These are phyloP conservation scores for Dalechampia spathulata DNA, from an alignment of 441 rosid genomes.

Conservation along the genomic window DNA sequence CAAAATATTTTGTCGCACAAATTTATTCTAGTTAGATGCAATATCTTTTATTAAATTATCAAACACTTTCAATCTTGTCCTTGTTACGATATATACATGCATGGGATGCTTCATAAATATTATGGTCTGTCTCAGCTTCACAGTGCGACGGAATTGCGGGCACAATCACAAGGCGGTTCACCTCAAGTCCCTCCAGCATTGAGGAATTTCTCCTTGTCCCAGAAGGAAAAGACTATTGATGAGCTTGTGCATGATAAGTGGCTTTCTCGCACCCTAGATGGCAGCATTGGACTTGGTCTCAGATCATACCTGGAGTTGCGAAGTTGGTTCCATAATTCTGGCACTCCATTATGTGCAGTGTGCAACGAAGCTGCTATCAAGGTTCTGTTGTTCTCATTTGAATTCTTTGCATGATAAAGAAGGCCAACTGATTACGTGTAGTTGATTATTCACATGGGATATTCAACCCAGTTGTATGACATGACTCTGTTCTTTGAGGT, in stretches of 20 bases:
- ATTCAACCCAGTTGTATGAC: background rate
- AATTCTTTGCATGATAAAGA: background rate
- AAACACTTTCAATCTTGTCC: no score
- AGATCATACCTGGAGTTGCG: constrained; percentile 81
- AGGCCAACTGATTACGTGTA: background rate
- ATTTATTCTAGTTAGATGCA: no score
- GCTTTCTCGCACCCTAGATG: constrained; percentile 54
- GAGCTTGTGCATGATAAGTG: constrained; percentile 68
- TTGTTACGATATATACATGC: no score
- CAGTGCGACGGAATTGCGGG: constrained; percentile 29
- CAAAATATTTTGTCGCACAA: no score
- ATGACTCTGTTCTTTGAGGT: no score
- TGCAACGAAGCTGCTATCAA: constrained; percentile 88
- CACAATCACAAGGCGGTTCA: constrained; percentile 28
- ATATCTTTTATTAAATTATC: no score
- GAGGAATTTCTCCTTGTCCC: constrained; percentile 70
- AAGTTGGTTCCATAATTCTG: constrained; percentile 64
- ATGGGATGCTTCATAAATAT: constrained; percentile 9
- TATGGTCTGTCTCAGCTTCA: constrained; percentile 32
- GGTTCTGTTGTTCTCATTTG: constrained; percentile 31
- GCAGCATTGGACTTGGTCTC: constrained; percentile 66
- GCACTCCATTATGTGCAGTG: constrained; percentile 69
- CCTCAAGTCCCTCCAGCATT: constrained; percentile 58
- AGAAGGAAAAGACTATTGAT: constrained; percentile 69
- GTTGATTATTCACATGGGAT: background rate